Conservation (phyloP, 176 grass and related monocot species). For the Oryza glaberrima region DNA sequence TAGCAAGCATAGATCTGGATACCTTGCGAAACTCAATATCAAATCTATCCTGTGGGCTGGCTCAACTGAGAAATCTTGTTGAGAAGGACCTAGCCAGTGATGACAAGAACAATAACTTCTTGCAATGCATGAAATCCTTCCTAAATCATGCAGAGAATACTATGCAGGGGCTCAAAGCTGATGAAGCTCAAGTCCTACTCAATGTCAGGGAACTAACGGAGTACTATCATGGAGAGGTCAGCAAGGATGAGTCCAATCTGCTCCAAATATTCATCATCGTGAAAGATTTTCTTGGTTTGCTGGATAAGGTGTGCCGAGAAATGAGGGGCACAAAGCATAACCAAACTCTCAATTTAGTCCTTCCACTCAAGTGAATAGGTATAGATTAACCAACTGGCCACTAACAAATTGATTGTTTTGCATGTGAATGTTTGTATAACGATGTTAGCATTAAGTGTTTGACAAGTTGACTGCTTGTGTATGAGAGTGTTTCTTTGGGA, state of each 20-base stretch:
- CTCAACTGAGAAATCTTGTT: slow-evolving; percentile 60
- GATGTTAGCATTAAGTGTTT: slow-evolving; percentile 8
- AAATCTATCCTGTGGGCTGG: slow-evolving; percentile 68
- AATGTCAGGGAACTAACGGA: slow-evolving; percentile 76
- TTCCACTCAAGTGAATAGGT: slow-evolving; percentile 46
- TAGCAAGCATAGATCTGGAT: slow-evolving; percentile 82
- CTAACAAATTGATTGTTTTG: slow-evolving; percentile 35
- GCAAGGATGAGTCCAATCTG: slow-evolving; percentile 75
- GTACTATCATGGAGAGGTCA: slow-evolving; percentile 84
- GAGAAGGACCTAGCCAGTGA: slow-evolving; percentile 36
- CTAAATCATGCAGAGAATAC: slow-evolving; percentile 59
- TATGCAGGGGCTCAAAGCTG: slow-evolving; percentile 63
- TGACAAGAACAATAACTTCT: slow-evolving; percentile 55
- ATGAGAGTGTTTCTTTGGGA: slow-evolving; percentile 10
- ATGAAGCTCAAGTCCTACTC: slow-evolving; percentile 52
- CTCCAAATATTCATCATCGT: slow-evolving; percentile 86
- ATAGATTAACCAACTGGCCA: slow-evolving; percentile 19
- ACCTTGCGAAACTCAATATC: slow-evolving; percentile 72
- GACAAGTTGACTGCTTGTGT: neutral
- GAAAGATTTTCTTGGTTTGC: slow-evolving; percentile 79
- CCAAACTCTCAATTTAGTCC: slow-evolving; percentile 38
- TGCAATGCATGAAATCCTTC: slow-evolving; percentile 60
- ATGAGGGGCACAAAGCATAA: slow-evolving; percentile 48
- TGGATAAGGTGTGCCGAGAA: slow-evolving; percentile 73
- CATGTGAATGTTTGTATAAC: slow-evolving; percentile 6